These are phyloP conservation scores for Pleurotus cornucopiae DNA, from an alignment of 768 basidiomycete species.

Conservation along the genomic window DNA sequence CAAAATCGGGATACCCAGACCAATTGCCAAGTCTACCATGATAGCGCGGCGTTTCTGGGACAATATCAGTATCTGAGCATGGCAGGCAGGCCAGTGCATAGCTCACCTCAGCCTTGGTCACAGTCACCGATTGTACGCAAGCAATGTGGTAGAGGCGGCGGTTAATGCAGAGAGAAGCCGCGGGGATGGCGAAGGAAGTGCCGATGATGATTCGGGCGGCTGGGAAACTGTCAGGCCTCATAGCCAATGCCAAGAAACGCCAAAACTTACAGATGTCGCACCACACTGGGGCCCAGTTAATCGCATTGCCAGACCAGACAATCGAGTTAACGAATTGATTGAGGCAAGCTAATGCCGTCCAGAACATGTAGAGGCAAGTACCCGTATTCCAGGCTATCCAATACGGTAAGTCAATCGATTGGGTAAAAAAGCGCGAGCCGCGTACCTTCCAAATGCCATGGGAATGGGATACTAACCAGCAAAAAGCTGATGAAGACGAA, in stretches of 20 bases:
- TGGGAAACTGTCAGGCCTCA: slow-evolving; percentile 17
- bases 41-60: slow-evolving; percentile 33
- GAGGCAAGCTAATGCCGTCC: slow-evolving; percentile 58
- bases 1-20: slow-evolving; percentile 37
- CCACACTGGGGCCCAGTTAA: slow-evolving; percentile 56
- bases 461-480: slow-evolving; percentile 52
- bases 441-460: slow-evolving; percentile 65
- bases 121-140: slow-evolving; percentile 18
- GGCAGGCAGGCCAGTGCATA: not conserved
- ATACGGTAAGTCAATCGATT: not conserved
- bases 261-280: slow-evolving; percentile 51
- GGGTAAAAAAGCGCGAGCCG: not conserved
- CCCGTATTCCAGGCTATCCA: slow-evolving; percentile 50
- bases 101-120: slow-evolving; percentile 31
- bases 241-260: slow-evolving; percentile 20
- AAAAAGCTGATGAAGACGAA: slow-evolving; percentile 59
- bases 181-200: slow-evolving; percentile 37
- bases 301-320: slow-evolving; percentile 60
- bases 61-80: not conserved
- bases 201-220: slow-evolving; percentile 47
- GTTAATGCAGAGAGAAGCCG: slow-evolving; percentile 45
- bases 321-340: slow-evolving; percentile 62
- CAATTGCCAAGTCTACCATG: slow-evolving; percentile 37
- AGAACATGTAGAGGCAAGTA: slow-evolving; percentile 69
- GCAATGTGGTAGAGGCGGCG: slow-evolving; percentile 46